Percentiles rank a stretch among this genome's conserved stretches.
phyloP scores from a whole-genome alignment of 2,329 filamentous ascomycete species.

The Cryphonectria nitschkei region DNA sequence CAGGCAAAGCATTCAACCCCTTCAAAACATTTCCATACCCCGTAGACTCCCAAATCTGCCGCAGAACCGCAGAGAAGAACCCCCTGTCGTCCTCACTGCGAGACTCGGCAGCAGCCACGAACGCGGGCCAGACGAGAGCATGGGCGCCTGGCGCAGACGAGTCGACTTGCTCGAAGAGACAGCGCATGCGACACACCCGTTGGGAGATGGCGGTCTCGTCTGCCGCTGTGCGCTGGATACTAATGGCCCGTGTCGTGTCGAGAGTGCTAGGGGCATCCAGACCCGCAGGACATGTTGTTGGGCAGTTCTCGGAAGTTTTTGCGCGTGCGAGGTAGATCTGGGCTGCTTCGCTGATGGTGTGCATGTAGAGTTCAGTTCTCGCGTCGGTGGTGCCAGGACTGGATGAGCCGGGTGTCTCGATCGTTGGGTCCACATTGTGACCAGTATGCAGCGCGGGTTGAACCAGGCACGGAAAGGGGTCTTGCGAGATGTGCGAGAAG shows the following conservation, averaged over 20 bases:
- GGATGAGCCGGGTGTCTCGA: neutral
- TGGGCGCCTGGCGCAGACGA: conserved; percentile 22
- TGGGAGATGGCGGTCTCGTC: conserved; percentile 2
- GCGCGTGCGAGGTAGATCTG: conserved; percentile 25
- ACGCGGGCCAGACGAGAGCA: conserved; percentile 27
- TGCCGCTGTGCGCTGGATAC: neutral
- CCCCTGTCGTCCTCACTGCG: conserved; percentile 15
- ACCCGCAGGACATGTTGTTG: neutral
- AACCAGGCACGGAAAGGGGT: conserved; percentile 15
- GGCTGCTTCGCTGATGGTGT: conserved; percentile 16
- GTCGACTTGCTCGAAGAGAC: conserved; percentile 24
- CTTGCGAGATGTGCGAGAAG: conserved; percentile 19
- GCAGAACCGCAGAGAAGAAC: conserved; percentile 20
- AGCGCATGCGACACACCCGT: conserved; percentile 4
- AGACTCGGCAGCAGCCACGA: conserved; percentile 26
- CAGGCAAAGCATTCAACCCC: conserved; percentile 16
- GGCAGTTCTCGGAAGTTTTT: neutral
- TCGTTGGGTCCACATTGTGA: conserved; percentile 6
- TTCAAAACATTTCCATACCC: conserved; percentile 23
- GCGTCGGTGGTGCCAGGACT: neutral
- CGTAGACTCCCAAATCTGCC: conserved; percentile 22
- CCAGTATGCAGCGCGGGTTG: conserved; percentile 10
- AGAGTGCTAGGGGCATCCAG: neutral
- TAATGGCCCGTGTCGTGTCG: neutral
- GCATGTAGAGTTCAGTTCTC: conserved; percentile 21